Conservation (phyloP, 805 yeast genomes). For the Kluyveromyces lactis region DNA sequence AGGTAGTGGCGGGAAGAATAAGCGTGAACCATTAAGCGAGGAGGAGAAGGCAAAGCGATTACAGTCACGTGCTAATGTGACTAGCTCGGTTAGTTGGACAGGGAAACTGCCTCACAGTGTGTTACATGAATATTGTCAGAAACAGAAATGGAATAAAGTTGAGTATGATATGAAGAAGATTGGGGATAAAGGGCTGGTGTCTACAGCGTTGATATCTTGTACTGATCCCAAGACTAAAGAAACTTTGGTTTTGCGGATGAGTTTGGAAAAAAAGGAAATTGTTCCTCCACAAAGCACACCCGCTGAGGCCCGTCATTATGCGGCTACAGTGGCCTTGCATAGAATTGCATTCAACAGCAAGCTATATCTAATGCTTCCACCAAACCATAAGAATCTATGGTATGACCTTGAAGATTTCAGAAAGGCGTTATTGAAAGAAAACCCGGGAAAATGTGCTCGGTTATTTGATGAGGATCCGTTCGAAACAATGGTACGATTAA, state of each 20-base stretch:
- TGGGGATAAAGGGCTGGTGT: conserved; percentile 49
- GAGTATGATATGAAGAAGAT: conserved; percentile 59
- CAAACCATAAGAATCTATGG: conserved; percentile 77
- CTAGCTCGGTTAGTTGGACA: conserved; percentile 79
- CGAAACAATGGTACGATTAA: conserved; percentile 49
- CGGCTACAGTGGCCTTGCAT: conserved; percentile 83
- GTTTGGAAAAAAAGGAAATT: conserved; percentile 38
- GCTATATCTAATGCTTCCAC: conserved; percentile 80
- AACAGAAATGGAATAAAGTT: conserved; percentile 82
- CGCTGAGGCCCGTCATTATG: conserved; percentile 80
- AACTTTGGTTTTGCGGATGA: conserved; percentile 46
- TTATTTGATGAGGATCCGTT: conserved; percentile 74
- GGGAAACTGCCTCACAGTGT: conserved; percentile 88
- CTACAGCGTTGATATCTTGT: conserved; percentile 57
- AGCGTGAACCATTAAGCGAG: conserved; percentile 9
- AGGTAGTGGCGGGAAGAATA: conserved; percentile 12
- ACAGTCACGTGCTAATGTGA: conserved; percentile 40
- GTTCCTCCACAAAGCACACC: conserved; percentile 69
- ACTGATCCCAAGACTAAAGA: conserved; percentile 78
- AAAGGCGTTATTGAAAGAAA: conserved; percentile 36
- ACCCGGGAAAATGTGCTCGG: conserved; percentile 40
- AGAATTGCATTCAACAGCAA: conserved; percentile 75
- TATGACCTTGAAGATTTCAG: conserved; percentile 56
- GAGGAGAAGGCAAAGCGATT: conserved; percentile 23
- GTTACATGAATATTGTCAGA: conserved; percentile 80